Percentiles rank a stretch among this genome's conserved stretches.
Conservation (phyloP, 768 basidiomycete species). For the Trametes punicea region DNA sequence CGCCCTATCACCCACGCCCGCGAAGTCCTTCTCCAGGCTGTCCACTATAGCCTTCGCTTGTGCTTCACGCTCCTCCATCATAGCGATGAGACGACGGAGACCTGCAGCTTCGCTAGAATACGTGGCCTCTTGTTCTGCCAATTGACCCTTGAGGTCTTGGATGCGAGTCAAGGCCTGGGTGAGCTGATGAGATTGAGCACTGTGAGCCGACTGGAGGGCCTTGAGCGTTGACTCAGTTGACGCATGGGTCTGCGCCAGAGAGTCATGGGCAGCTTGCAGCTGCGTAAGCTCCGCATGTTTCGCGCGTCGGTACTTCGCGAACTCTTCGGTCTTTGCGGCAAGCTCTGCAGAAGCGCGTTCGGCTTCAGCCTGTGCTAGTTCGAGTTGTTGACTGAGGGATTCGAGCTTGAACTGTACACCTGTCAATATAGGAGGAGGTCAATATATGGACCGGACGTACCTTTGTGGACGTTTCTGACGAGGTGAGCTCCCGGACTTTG, state of each 20-base stretch:
- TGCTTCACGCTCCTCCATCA: constrained; percentile 87
- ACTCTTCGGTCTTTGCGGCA: constrained; percentile 72
- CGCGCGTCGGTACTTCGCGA: constrained; percentile 73
- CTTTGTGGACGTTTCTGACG: constrained; percentile 73
- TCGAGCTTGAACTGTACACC: constrained; percentile 78
- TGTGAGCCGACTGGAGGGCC: constrained; percentile 68
- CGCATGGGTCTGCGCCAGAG: constrained; percentile 62
- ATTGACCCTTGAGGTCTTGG: constrained; percentile 68
- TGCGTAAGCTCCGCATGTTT: constrained; percentile 77
- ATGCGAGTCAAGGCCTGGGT: constrained; percentile 73
- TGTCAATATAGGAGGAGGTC: background rate
- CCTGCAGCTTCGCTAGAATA: constrained; percentile 76
- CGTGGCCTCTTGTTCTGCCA: constrained; percentile 82
- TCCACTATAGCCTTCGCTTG: constrained; percentile 83
- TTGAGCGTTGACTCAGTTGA: constrained; percentile 68
- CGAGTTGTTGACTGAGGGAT: constrained; percentile 75
- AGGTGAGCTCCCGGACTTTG: constrained; percentile 69
- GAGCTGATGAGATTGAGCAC: constrained; percentile 69
- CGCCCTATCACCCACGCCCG: constrained; percentile 63
- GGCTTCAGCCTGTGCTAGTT: constrained; percentile 72
- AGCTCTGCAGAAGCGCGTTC: constrained; percentile 71
- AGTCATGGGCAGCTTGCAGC: constrained; percentile 76
- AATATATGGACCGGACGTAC: constrained; percentile 34
- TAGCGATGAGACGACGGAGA: constrained; percentile 68
- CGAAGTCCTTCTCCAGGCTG: constrained; percentile 80